Evolutionary conservation across 306 rosid species (phyloP), one percentile per base, ranked within the genome.

Genomic region (Quercus mongolica): DNA sequence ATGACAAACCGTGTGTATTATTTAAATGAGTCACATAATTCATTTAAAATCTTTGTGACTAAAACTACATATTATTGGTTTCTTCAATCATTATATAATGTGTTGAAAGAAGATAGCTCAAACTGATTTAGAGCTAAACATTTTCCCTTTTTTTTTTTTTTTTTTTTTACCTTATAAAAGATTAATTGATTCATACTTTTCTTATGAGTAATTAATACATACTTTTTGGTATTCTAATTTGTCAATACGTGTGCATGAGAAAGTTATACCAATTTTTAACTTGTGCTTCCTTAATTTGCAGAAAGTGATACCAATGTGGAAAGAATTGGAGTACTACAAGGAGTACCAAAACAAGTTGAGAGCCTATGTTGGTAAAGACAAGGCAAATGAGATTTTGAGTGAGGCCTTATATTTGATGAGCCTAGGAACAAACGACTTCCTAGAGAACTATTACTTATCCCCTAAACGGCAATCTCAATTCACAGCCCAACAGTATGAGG

Each of bases 271-370:
- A 38, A 19, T 33, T 12, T 28, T 25, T 28, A n/a, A 71, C 23
- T 23, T 64, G 74, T 68, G 26, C 23, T 20, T 1, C 7, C 28
- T 71, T 6, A 13, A 14, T 26, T 69, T 85, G 64, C 87, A 92
- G 94, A 90, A 91, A 41, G 97, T 92, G 79, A 92, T 90, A 81
- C 94, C 97, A 44, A 14, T 92, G 51, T 92, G 97, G 93, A 88
- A 76, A 78, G 94, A 92, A 65, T 71, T 92, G 78, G 97, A 90
- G 77, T 81, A 88, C 80, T 92, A 84, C 81, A 88, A 85, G 82
- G 97, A 82, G 6, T 92, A 84, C 88, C 94, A 87, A 74, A 83
- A 38, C 54, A 88, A 84, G 33, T 61, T 92, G 58, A 80, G 88
- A 54, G 82, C 75, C 20, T 73, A 86, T 79, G 70, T 89, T 30